A percentile compares a stretch with the other conserved stretches of the same genome.
These are phyloP conservation scores for Neofusicoccum kwambonambiense DNA, from an alignment of 2,329 filamentous ascomycete genomes.

Conservation along the genomic window DNA sequence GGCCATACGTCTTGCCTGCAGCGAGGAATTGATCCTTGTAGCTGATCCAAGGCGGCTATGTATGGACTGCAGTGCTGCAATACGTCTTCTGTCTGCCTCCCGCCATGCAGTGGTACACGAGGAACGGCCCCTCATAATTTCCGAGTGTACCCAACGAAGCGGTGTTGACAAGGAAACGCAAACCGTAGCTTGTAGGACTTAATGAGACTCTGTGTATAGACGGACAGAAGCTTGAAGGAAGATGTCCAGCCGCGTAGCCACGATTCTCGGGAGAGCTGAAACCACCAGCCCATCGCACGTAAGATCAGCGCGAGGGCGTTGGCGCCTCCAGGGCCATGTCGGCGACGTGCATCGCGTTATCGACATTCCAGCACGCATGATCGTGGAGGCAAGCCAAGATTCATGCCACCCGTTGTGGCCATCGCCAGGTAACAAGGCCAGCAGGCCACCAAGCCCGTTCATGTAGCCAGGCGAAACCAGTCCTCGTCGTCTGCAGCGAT, in stretches of 20 bases:
- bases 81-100: background rate
- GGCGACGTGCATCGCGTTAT: slow-evolving; percentile 12
- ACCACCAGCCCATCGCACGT: slow-evolving; percentile 1
- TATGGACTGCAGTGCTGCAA: background rate
- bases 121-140: slow-evolving; percentile 5
- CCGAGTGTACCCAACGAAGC: background rate
- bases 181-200: slow-evolving; percentile 6
- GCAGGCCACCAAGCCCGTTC: background rate
- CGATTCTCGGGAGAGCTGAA: background rate
- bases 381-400: slow-evolving; percentile 13
- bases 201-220: background rate
- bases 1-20: background rate
- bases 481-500: background rate
- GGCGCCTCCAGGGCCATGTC: background rate
- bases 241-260: background rate
- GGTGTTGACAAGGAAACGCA: background rate
- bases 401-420: slow-evolving; percentile 2
- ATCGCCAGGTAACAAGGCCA: background rate
- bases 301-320: slow-evolving; percentile 2
- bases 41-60: background rate
- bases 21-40: background rate
- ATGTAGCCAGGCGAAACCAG: background rate
- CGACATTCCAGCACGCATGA: slow-evolving; percentile 3
- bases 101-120: slow-evolving; percentile 1
- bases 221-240: background rate